Conservation (phyloP, 116 monocot species). For the Zostera marina region DNA sequence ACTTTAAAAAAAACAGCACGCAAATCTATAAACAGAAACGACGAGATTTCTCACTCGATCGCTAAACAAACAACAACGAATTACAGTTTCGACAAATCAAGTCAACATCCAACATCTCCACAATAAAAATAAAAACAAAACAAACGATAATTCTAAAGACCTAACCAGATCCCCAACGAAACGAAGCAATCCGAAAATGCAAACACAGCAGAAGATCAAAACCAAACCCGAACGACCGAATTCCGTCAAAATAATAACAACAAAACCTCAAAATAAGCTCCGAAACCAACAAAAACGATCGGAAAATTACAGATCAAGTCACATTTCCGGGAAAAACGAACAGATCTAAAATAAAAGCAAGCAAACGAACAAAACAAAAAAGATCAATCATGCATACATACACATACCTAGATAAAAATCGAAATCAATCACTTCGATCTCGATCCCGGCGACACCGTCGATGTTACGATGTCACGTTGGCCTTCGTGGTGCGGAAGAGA, state of each 20-base stretch:
- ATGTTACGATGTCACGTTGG: background rate
- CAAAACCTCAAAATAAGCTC: background rate
- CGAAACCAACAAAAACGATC: background rate
- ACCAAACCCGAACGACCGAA: background rate
- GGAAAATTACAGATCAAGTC: background rate
- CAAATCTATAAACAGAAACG: too few relatives aligned
- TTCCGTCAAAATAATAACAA: background rate
- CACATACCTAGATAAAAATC: background rate
- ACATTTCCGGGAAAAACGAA: background rate
- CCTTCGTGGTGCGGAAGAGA: background rate
- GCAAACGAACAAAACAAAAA: background rate
- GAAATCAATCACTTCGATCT: background rate
- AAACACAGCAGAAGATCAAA: background rate
- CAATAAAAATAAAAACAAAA: too few relatives aligned
- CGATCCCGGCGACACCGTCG: background rate
- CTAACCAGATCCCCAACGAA: too few relatives aligned
- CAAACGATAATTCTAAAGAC: too few relatives aligned
- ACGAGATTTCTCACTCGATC: too few relatives aligned
- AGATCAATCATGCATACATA: too few relatives aligned
- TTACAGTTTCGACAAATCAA: too few relatives aligned
- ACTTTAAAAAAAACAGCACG: too few relatives aligned
- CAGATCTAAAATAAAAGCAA: background rate
- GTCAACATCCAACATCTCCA: too few relatives aligned
- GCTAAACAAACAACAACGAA: too few relatives aligned
- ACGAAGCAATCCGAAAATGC: too few relatives aligned